These are phyloP conservation scores for Pythium oligandrum DNA, from an alignment of 352 stramenopile species.

Conservation along the genomic window DNA sequence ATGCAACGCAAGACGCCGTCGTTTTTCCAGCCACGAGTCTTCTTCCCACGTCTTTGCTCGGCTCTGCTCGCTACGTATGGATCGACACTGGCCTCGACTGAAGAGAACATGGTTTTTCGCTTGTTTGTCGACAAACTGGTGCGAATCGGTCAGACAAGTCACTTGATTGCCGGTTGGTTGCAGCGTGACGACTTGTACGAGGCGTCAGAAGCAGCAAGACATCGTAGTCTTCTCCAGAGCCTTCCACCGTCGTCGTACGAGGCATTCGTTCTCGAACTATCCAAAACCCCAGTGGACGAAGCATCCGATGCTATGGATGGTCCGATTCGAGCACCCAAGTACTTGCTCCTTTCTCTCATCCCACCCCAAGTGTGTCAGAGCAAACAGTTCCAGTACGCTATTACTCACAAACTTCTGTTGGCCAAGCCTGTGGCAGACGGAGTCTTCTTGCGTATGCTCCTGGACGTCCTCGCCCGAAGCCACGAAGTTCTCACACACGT, in stretches of 20 bases:
- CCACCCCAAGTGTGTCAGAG: constrained; percentile 26
- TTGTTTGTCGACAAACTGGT: constrained; percentile 60
- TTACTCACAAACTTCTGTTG: constrained; percentile 60
- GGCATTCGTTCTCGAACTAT: constrained; percentile 41
- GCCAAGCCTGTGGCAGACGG: constrained; percentile 39
- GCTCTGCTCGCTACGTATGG: constrained; percentile 28
- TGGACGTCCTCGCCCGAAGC: constrained; percentile 27
- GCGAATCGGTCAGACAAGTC: constrained; percentile 44
- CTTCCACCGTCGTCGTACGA: constrained; percentile 49
- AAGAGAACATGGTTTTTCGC: constrained; percentile 26
- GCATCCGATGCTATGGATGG: not conserved
- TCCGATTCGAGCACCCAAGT: constrained; percentile 27
- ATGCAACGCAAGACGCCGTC: constrained; percentile 33
- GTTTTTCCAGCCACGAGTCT: constrained; percentile 39
- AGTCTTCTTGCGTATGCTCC: constrained; percentile 43
- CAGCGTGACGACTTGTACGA: constrained; percentile 17
- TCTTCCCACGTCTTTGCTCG: constrained; percentile 38
- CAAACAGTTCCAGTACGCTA: constrained; percentile 60
- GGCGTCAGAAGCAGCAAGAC: constrained; percentile 3
- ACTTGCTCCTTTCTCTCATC: constrained; percentile 41
- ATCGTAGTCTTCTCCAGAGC: constrained; percentile 32
- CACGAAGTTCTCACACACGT: constrained; percentile 15
- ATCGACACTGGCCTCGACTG: constrained; percentile 4
- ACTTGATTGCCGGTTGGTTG: constrained; percentile 47
- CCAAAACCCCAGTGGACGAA: constrained; percentile 6